Conservation (phyloP, 768 basidiomycete species). For the Strobilomyces echinocephalus region DNA sequence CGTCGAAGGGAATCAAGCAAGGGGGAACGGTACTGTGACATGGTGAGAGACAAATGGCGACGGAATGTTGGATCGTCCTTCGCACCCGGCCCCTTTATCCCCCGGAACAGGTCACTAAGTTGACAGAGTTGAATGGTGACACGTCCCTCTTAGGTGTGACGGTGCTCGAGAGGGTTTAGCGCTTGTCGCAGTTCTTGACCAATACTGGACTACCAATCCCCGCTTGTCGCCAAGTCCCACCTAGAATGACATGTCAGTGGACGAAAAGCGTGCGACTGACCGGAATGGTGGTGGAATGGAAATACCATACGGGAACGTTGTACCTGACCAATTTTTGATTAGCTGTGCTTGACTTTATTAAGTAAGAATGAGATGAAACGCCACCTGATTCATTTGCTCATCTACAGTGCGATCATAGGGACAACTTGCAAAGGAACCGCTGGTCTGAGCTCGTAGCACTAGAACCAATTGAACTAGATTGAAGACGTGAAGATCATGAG, state of each 20-base stretch:
- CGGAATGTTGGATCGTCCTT: not conserved
- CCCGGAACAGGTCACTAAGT: not conserved
- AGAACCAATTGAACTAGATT: not conserved
- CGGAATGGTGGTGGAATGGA: not conserved
- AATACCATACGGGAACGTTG: not conserved
- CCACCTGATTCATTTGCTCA: not conserved
- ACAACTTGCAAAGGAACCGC: not conserved
- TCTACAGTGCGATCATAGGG: not conserved
- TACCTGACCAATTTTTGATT: not conserved
- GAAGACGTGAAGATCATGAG: not conserved
- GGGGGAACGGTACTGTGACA: conserved; percentile 5
- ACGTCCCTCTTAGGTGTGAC: not conserved
- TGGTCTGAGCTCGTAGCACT: not conserved
- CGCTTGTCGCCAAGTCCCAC: not conserved
- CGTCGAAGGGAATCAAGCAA: conserved; percentile 13
- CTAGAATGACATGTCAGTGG: not conserved
- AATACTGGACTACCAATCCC: not conserved
- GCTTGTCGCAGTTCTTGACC: not conserved
- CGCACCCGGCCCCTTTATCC: conserved; percentile 4
- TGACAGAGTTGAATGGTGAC: not conserved
- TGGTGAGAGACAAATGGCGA: not conserved
- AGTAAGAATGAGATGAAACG: not conserved
- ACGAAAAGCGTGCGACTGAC: not conserved
- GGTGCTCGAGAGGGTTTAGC: not conserved
- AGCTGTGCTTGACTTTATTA: not conserved